Percentiles rank a stretch among this genome's conserved stretches.
Conservation (phyloP, 257 asterid species). For the Nicotiana obtusifolia region DNA sequence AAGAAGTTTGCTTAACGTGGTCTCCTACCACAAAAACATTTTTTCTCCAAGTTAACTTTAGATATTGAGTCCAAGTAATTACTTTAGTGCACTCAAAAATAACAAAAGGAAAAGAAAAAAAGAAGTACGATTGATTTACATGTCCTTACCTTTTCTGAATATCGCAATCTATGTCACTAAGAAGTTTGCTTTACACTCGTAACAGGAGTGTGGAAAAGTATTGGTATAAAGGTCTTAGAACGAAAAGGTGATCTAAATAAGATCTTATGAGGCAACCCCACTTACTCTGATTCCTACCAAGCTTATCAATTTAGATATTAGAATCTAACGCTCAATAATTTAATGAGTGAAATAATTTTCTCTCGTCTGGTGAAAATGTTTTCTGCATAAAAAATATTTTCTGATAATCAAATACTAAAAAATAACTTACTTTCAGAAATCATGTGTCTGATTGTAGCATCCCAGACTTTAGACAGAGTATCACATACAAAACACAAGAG, state of each 20-base stretch:
- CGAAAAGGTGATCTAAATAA: neutral
- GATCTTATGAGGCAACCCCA: too few species aligned
- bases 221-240: neutral
- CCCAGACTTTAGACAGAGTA: too few species aligned
- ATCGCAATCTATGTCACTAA: neutral
- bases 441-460: neutral
- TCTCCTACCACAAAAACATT: neutral
- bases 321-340: neutral
- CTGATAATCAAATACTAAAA: neutral
- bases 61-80: neutral
- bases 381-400: neutral
- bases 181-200: neutral
- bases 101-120: neutral
- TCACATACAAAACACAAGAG: too few species aligned
- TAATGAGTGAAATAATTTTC: neutral
- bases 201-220: neutral
- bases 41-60: neutral
- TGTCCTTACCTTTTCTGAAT: neutral
- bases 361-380: neutral
- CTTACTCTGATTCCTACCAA: too few species aligned
- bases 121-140: neutral
- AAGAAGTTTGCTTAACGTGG: neutral
- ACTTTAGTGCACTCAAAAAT: constrained; percentile 1
- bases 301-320: too few species aligned
- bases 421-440: neutral